Conservation (phyloP, 2,329 filamentous ascomycete genomes). For the Didymella arachidicola region DNA sequence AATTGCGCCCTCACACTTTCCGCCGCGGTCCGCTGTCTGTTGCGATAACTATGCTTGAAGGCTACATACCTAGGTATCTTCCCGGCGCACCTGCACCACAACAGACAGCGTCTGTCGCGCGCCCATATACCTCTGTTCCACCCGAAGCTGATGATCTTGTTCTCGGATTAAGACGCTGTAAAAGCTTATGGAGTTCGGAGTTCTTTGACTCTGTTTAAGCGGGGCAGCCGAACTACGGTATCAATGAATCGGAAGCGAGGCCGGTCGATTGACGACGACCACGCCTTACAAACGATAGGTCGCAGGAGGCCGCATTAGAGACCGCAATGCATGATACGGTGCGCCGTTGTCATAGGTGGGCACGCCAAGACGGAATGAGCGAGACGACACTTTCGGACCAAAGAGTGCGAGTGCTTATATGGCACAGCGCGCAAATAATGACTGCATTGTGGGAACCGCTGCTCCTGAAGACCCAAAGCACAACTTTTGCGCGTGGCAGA, state of each 20-base stretch:
- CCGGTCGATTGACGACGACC: not conserved
- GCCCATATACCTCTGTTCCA: not conserved
- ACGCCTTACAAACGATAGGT: constrained; percentile 14
- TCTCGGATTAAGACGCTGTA: constrained; percentile 11
- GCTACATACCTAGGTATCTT: too few species aligned
- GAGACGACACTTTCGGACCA: constrained; percentile 13
- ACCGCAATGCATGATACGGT: constrained; percentile 4
- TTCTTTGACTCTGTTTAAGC: constrained; percentile 8
- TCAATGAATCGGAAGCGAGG: constrained; percentile 14
- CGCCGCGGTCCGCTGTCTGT: too few species aligned
- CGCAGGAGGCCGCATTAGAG: not conserved
- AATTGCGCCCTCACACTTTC: too few species aligned
- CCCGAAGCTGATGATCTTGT: not conserved
- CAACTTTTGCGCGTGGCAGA: not conserved
- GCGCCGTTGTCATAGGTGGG: not conserved
- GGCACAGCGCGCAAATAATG: not conserved
- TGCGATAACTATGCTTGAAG: too few species aligned
- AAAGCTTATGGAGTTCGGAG: constrained; percentile 15
- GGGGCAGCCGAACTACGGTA: constrained; percentile 7
- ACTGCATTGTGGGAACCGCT: not conserved
- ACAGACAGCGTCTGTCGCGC: constrained; percentile 1
- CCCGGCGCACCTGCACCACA: too few species aligned
- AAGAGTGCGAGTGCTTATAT: constrained; percentile 2
- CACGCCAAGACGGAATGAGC: constrained; percentile 16
- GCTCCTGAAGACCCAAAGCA: not conserved